phyloP scores from a whole-genome alignment of 2,329 filamentous ascomycete genomes.

The Cytospora piceicola region DNA sequence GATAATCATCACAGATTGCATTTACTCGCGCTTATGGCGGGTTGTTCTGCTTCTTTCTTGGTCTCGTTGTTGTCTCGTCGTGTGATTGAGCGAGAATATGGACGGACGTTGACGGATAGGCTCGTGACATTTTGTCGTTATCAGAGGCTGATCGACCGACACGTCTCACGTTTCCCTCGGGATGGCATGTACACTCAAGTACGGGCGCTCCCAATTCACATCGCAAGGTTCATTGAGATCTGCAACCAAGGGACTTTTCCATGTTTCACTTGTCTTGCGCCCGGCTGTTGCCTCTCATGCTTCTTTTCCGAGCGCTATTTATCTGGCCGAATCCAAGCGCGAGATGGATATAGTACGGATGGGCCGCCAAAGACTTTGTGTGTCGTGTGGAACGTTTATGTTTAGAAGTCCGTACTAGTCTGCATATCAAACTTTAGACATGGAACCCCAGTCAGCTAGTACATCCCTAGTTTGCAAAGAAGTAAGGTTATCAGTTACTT shows the following conservation, averaged over 20 bases:
- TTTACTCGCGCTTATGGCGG: neutral
- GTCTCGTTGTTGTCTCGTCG: neutral
- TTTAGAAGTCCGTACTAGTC: neutral
- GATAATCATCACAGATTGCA: neutral
- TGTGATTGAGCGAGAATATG: neutral
- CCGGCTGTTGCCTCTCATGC: no score
- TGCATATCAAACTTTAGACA: neutral
- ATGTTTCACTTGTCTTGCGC: neutral
- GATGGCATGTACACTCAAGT: neutral
- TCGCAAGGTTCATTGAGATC: neutral
- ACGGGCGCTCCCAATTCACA: neutral
- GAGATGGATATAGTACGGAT: neutral
- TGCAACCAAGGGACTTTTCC: neutral
- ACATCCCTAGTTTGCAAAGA: neutral
- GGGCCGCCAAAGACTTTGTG: neutral
- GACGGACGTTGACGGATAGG: neutral
- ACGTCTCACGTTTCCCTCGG: neutral
- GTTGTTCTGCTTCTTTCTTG: neutral
- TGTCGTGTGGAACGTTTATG: neutral
- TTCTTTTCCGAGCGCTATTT: neutral
- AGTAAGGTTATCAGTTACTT: neutral
- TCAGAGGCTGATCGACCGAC: neutral
- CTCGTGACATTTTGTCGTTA: neutral
- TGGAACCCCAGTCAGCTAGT: neutral
- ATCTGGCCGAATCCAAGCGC: neutral